Evolutionary conservation across 2,329 filamentous ascomycete genomes (phyloP), one percentile per base, ranked within the genome.

Genomic region (Hysterium pulicare): DNA sequence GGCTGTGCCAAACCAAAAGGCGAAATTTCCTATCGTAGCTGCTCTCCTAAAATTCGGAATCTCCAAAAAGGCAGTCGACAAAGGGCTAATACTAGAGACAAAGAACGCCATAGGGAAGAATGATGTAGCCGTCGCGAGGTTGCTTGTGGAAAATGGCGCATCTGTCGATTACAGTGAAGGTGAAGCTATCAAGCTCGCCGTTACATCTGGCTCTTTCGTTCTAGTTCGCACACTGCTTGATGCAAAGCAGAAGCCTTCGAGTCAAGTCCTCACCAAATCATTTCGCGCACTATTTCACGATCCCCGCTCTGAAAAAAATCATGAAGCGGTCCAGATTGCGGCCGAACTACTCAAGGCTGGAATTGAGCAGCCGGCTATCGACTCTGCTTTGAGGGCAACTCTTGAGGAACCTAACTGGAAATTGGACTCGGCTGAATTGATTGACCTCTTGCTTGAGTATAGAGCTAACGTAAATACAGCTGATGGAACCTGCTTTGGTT

Each of bases 171-270:
- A 73, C 51, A 71, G 76, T 28, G 59, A 73, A 37, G 81, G 81
- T 5, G 68, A 78, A 52, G 73, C 76, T 2, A 58, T 84, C 5
- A 72, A 74, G 40, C 64, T 73, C 38, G 79, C 79, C 2, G 76
- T 80, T 1, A 72, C 72, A 1, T 72, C 70, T 33, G 78, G 73
- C 5, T 72, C 79, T 37, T 57, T 68, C 4, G 64, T 68, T 10
- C 71, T 83, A 48, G 73, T 79, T 2, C 64, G 61, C 36, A 65
- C 71, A 35, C 67, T 84, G 17, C 65, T 84, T 5, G 60, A 67
- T 51, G 57, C 59, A 45, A 62, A 51, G 35, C 51, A 57, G 34
- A 50, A 23, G 36, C 55, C 59, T 35, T 58, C 54, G 37, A 53
- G 44, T 48, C 34, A 48, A 45, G 55, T 46, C 17, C 33, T 53